These are phyloP conservation scores for Tephrocybe sp. DNA, from an alignment of 768 basidiomycete species.

Conservation along the genomic window DNA sequence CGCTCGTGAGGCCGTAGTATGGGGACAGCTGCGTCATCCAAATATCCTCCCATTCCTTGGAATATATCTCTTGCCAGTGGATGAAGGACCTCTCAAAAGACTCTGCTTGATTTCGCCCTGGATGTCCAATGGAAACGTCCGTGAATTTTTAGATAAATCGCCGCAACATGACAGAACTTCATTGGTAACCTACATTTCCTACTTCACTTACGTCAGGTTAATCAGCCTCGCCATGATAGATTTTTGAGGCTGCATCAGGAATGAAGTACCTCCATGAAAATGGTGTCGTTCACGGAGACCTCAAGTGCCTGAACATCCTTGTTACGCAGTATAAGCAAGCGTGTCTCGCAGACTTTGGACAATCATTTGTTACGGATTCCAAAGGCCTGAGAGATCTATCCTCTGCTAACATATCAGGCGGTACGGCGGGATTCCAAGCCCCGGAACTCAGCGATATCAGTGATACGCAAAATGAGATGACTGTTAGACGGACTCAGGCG, in stretches of 20 bases:
- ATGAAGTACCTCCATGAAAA: constrained; percentile 30
- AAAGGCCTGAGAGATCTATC: not conserved
- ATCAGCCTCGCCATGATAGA: constrained; percentile 16
- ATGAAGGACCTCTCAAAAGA: constrained; percentile 18
- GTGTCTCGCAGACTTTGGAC: constrained; percentile 51
- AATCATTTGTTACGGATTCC: constrained; percentile 26
- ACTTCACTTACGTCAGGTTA: constrained; percentile 10
- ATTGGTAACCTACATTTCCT: constrained; percentile 2
- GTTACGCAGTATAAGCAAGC: constrained; percentile 37
- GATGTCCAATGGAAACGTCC: constrained; percentile 35
- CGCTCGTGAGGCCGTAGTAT: constrained; percentile 12
- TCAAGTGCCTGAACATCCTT: constrained; percentile 47
- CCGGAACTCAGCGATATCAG: constrained; percentile 35
- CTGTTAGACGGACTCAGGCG: constrained; percentile 1
- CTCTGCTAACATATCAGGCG: constrained; percentile 9
- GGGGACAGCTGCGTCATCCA: constrained; percentile 12
- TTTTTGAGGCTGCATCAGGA: constrained; percentile 29
- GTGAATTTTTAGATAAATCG: constrained; percentile 17
- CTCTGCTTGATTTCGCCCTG: constrained; percentile 34
- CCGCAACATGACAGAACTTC: constrained; percentile 15
- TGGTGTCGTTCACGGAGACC: constrained; percentile 41
- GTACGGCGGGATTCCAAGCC: constrained; percentile 29
- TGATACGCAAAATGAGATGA: constrained; percentile 14
- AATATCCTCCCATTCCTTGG: constrained; percentile 36
- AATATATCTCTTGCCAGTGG: constrained; percentile 24